A percentile compares a stretch with the other conserved stretches of the same genome.
Evolutionary conservation across 257 asterid species (phyloP).

Genomic region (Solanum bukasovii): DNA sequence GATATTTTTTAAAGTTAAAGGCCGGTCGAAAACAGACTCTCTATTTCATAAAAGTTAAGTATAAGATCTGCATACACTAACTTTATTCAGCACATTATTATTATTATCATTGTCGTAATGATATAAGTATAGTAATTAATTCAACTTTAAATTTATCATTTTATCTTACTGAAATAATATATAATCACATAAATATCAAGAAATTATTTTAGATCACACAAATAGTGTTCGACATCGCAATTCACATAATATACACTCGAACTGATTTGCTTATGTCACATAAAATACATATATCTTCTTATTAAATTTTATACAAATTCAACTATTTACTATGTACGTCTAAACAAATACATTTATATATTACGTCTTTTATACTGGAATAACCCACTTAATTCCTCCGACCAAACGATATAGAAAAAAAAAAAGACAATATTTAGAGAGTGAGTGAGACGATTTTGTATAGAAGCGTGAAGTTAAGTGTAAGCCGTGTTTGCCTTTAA

Average conservation of each 20-base stretch:
- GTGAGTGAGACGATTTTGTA: background rate
- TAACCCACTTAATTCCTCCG: background rate
- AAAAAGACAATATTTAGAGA: background rate
- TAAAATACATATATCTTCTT: too few species aligned
- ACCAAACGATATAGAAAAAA: background rate
- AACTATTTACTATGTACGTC: rapidly evolving
- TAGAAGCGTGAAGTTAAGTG: background rate
- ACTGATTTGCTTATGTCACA: background rate
- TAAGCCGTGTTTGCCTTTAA: constrained; percentile 28
- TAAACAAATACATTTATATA: too few species aligned
- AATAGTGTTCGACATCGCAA: too few species aligned
- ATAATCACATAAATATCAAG: too few species aligned
- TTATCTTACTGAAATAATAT: too few species aligned
- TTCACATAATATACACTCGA: background rate
- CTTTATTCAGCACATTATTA: background rate
- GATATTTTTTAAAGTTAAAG: background rate
- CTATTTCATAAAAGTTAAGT: rapidly evolving
- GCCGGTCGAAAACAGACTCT: background rate
- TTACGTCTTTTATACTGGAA: too few species aligned
- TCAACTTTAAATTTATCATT: too few species aligned
- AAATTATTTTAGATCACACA: background rate
- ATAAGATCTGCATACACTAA: background rate
- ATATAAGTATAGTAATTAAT: too few species aligned
- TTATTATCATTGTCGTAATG: too few species aligned
- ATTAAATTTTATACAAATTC: too few species aligned